Percentiles rank a stretch among this genome's conserved stretches.
Evolutionary conservation across 345 rosid species (phyloP).

Genomic region (Sapria himalayana): DNA sequence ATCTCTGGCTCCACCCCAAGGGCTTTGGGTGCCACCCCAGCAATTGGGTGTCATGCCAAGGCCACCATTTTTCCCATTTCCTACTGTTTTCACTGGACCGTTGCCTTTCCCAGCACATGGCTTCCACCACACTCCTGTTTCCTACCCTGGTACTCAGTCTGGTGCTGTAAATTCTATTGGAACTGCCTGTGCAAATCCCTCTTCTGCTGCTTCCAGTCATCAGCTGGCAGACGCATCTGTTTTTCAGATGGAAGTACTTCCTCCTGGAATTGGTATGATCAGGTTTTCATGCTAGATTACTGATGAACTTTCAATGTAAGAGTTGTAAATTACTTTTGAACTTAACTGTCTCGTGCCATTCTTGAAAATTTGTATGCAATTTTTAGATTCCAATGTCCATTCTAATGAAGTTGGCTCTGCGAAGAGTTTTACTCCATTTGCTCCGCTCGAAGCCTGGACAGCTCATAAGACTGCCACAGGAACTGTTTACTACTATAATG

Average conservation of each 20-base stretch:
- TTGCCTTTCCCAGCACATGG: conserved; percentile 31
- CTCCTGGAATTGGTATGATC: conserved; percentile 70
- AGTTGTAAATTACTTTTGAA: no score
- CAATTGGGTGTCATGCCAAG: conserved; percentile 40
- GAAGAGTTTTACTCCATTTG: conserved; percentile 17
- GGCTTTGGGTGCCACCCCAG: conserved; percentile 62
- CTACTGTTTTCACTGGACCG: conserved; percentile 34
- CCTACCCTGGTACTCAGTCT: conserved; percentile 42
- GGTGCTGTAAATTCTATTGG: conserved; percentile 32
- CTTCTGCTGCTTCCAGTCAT: conserved; percentile 19
- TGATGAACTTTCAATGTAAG: conserved; percentile 36
- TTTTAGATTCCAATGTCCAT: conserved; percentile 38
- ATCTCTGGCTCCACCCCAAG: conserved; percentile 42
- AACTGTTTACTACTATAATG: conserved; percentile 66
- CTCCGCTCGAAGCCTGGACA: conserved; percentile 61
- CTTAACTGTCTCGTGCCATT: no score
- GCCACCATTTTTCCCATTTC: conserved; percentile 39
- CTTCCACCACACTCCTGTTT: conserved; percentile 19
- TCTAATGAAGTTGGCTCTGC: conserved; percentile 17
- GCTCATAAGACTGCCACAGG: conserved; percentile 79
- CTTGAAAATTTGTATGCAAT: no score
- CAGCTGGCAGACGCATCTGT: conserved; percentile 21
- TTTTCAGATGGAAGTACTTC: conserved; percentile 25
- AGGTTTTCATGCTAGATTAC: conserved; percentile 53
- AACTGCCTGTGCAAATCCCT: conserved; percentile 15